Percentiles rank a stretch among this genome's conserved stretches.
These are phyloP conservation scores for Kurtzmaniella fragi DNA, from an alignment of 805 yeast species.

Conservation along the genomic window DNA sequence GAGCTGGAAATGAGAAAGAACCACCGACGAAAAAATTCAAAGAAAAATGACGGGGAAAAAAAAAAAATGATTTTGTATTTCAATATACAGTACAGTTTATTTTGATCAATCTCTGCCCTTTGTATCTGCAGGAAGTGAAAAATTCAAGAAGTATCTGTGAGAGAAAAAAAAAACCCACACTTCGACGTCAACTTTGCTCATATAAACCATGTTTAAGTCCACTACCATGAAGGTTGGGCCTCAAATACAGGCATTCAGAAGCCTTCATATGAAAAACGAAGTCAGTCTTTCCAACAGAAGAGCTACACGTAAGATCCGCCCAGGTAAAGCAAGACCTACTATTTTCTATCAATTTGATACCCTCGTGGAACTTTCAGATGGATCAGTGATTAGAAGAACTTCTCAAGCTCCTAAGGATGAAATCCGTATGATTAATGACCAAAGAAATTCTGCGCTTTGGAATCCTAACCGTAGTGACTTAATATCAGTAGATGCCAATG, in stretches of 20 bases:
- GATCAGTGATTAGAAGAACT: constrained; percentile 78
- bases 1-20: no score
- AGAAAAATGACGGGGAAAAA: no score
- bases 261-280: constrained; percentile 25
- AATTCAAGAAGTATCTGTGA: no score
- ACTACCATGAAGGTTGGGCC: no score
- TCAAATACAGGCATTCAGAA: constrained; percentile 1
- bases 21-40: no score
- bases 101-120: no score
- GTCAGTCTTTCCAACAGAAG: constrained; percentile 45
- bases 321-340: constrained; percentile 91
- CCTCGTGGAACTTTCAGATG: constrained; percentile 87
- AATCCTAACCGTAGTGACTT: constrained; percentile 80
- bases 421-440: constrained; percentile 80
- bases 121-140: no score
- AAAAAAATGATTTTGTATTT: no score
- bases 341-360: constrained; percentile 88
- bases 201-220: no score
- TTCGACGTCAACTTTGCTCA: no score
- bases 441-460: constrained; percentile 83
- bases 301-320: constrained; percentile 61
- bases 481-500: constrained; percentile 69
- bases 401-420: constrained; percentile 88
- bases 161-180: no score
- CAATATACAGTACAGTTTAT: no score